These are phyloP conservation scores for Pseudoneurospora amorphoporcata DNA, from an alignment of 495 filamentous ascomycete genomes.

Conservation along the genomic window DNA sequence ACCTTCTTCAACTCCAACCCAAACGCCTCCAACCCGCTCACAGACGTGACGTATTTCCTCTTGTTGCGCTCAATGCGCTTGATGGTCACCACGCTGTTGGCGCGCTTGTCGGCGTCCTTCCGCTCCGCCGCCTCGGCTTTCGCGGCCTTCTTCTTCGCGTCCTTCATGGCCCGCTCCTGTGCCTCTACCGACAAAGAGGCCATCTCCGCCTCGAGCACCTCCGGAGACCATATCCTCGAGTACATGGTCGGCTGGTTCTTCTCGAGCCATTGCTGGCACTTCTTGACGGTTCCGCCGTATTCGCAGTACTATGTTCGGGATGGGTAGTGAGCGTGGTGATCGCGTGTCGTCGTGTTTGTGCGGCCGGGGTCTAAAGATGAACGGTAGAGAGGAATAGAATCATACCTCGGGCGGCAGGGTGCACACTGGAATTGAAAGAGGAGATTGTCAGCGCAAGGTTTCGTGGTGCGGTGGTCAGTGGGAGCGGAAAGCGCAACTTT, in stretches of 20 bases:
- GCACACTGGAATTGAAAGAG: slow-evolving; percentile 54
- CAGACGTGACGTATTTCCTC: slow-evolving; percentile 86
- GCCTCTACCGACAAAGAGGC: slow-evolving; percentile 78
- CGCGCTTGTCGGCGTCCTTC: slow-evolving; percentile 65
- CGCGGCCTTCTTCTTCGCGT: slow-evolving; percentile 79
- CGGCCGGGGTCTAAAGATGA: not conserved
- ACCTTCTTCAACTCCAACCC: slow-evolving; percentile 90
- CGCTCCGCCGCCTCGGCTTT: slow-evolving; percentile 78
- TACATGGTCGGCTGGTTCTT: slow-evolving; percentile 65
- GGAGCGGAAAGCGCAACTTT: slow-evolving; percentile 15
- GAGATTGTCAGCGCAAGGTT: not conserved
- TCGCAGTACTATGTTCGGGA: slow-evolving; percentile 74
- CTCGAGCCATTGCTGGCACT: slow-evolving; percentile 92
- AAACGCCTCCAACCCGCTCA: slow-evolving; percentile 81
- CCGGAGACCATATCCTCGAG: slow-evolving; percentile 69
- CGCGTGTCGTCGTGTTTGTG: not conserved
- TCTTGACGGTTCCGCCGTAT: slow-evolving; percentile 95
- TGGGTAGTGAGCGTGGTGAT: not conserved
- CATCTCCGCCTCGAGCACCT: slow-evolving; percentile 72
- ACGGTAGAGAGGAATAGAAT: slow-evolving; percentile 5
- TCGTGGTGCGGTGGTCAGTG: slow-evolving; percentile 5
- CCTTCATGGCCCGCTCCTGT: slow-evolving; percentile 85
- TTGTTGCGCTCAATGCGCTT: slow-evolving; percentile 98
- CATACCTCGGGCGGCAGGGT: slow-evolving; percentile 87
- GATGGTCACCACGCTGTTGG: slow-evolving; percentile 72